Evolutionary conservation across 2,329 filamentous ascomycete species (phyloP).

Genomic region (Samsoniella hepiali): DNA sequence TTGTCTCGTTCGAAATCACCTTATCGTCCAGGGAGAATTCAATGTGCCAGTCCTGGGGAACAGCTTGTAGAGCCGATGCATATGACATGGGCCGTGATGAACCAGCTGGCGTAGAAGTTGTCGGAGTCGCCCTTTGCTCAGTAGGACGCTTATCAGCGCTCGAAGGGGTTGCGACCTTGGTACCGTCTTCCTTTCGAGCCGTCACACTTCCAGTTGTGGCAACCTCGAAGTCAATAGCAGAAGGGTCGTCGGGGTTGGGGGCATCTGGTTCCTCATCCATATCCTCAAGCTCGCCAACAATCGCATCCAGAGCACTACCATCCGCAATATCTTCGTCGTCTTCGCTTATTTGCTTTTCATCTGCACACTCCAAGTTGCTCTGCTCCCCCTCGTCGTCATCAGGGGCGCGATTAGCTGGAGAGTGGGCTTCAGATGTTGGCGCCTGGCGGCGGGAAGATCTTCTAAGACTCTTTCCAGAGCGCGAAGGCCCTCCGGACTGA

Average conservation of each 20-base stretch:
- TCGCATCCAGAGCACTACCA: conserved; percentile 69
- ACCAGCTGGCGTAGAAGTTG: conserved; percentile 49
- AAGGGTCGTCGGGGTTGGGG: conserved; percentile 53
- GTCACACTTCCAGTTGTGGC: conserved; percentile 83
- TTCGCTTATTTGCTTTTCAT: conserved; percentile 79
- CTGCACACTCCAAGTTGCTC: conserved; percentile 82
- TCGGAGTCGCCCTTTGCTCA: conserved; percentile 38
- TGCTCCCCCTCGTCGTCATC: conserved; percentile 60
- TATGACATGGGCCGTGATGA: conserved; percentile 73
- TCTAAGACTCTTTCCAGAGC: conserved; percentile 57
- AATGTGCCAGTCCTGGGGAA: conserved; percentile 93
- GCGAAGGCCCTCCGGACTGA: conserved; percentile 46
- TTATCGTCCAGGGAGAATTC: conserved; percentile 88
- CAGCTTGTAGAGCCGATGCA: conserved; percentile 74
- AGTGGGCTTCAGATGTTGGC: conserved; percentile 49
- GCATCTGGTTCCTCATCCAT: conserved; percentile 61
- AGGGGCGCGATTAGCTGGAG: conserved; percentile 49
- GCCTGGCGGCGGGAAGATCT: conserved; percentile 62
- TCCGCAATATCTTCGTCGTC: conserved; percentile 70
- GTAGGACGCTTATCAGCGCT: conserved; percentile 46
- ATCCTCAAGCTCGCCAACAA: conserved; percentile 88
- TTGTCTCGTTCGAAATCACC: conserved; percentile 84
- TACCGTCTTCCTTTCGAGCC: conserved; percentile 88
- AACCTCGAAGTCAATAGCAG: conserved; percentile 88
- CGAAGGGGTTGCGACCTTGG: conserved; percentile 76